These are phyloP conservation scores for Cenchrus americanus DNA, from an alignment of 176 grass and related monocot species.

Conservation along the genomic window DNA sequence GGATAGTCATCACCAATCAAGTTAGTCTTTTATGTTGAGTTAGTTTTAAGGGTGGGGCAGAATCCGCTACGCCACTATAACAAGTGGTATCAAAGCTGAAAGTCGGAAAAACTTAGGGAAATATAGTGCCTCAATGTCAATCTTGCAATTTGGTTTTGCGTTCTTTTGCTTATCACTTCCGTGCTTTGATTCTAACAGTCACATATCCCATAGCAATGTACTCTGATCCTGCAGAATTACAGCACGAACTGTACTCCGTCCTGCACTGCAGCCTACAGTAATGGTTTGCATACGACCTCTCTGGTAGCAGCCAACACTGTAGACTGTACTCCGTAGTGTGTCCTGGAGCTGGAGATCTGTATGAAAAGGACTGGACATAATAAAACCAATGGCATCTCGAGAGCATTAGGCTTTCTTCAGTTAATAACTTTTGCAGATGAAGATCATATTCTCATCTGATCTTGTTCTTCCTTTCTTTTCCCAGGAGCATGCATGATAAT, in stretches of 20 bases:
- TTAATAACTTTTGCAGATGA: slow-evolving; percentile 1
- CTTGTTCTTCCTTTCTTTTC: not conserved
- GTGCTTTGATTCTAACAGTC: too few relatives aligned
- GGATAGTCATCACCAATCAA: too few relatives aligned
- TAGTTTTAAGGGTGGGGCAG: too few relatives aligned
- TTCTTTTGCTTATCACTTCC: too few relatives aligned
- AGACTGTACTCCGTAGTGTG: not conserved
- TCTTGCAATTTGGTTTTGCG: too few relatives aligned
- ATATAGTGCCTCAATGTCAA: too few relatives aligned
- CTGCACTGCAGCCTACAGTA: not conserved
- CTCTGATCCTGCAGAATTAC: slow-evolving; percentile 6
- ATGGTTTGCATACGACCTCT: not conserved
- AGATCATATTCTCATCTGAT: slow-evolving; percentile 21
- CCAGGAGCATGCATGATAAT: too few relatives aligned
- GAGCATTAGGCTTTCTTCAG: not conserved
- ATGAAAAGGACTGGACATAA: slow-evolving; percentile 10
- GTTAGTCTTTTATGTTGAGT: too few relatives aligned
- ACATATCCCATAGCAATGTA: not conserved
- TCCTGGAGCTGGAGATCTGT: slow-evolving; percentile 1
- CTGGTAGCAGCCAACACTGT: not conserved
- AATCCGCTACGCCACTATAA: too few relatives aligned
- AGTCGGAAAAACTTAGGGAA: too few relatives aligned
- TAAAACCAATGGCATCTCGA: not conserved
- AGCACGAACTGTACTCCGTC: not conserved
- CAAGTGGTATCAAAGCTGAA: too few relatives aligned